Evolutionary conservation across 352 stramenopile species (phyloP), one percentile per base, ranked within the genome.

Genomic region (Phytopythium helicoides): DNA sequence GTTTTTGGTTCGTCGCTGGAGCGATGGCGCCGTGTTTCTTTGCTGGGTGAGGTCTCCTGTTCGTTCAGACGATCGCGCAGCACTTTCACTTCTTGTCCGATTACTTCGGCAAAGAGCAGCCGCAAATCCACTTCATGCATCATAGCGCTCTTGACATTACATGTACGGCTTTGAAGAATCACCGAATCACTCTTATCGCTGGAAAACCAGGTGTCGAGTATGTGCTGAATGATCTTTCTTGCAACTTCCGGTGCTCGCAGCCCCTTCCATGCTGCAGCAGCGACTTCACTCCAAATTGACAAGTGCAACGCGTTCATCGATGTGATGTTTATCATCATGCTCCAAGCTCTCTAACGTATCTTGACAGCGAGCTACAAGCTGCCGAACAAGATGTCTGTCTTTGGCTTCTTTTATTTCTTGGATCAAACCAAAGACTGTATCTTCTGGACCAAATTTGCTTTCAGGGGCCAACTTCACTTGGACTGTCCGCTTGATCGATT

Each of bases 401-500:
- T 86, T 86, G 16, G 52, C 62, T 9, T 92, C 85, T 54, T 82
- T 81, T 5, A 87, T 57, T 41, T 94, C 82, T 47, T 95, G 88
- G 6, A 96, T 33, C 26, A 90, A 60, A 0, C 71, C 55, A 9
- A 77, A 51, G 1, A 92, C 68, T 62, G 73, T 57, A 19, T 82
- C 61, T n/a, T 81, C 66, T 4, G 55, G 39, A 0, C 55, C 69
- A 1, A 56, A 36, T 0, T 69, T 67, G 48, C 87, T 78, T 2
- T 75, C 58, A 25, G 84, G 69, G 1, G 84, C 48, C 9, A 89
- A 63, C 38, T 92, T 91, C 25, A 85, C 60, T 35, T 84, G 46
- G 1, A 95, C 62, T 22, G 70, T 70, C 22, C 76, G 73, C 28
- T 82, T 81, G 9, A 97, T 58, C 2, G 73, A 76, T 10, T 75